Conservation (phyloP, 352 stramenopile genomes). For the Globisporangium radiosum region DNA sequence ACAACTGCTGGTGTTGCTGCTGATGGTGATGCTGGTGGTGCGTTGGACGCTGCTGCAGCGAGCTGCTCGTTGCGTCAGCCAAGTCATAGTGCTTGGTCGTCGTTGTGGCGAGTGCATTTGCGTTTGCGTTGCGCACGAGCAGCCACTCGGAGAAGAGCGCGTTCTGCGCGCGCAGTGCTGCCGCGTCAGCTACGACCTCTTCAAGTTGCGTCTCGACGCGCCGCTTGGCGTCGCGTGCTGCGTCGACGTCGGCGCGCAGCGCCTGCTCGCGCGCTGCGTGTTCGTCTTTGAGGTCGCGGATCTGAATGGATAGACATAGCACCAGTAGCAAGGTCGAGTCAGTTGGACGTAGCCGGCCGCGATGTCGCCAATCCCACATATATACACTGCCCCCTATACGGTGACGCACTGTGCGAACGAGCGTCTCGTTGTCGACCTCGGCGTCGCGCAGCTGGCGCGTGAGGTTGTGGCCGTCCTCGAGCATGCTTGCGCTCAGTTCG, state of each 20-base stretch:
- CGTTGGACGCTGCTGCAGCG: background rate
- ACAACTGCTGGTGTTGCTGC: background rate
- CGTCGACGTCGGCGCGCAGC: conserved; percentile 54
- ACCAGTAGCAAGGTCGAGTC: background rate
- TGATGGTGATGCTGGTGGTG: background rate
- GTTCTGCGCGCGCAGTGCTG: conserved; percentile 53
- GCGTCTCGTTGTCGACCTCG: conserved; percentile 66
- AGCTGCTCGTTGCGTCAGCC: no score
- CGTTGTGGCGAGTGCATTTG: background rate
- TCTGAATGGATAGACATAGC: conserved; percentile 21
- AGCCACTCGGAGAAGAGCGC: conserved; percentile 74
- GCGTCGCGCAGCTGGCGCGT: conserved; percentile 53
- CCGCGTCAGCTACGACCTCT: conserved; percentile 57
- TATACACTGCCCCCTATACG: background rate
- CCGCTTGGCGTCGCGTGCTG: conserved; percentile 37
- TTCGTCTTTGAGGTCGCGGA: conserved; percentile 64
- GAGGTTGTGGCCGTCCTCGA: conserved; percentile 52
- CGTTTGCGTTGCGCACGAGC: conserved; percentile 64
- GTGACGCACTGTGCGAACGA: conserved; percentile 43
- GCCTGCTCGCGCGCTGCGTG: conserved; percentile 56
- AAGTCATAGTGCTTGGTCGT: no score
- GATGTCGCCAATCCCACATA: no score
- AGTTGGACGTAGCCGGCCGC: no score
- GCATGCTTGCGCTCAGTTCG: conserved; percentile 39
- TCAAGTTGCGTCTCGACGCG: conserved; percentile 31